Conservation (phyloP, 2,329 filamentous ascomycete genomes). For the Colletotrichum sp. region DNA sequence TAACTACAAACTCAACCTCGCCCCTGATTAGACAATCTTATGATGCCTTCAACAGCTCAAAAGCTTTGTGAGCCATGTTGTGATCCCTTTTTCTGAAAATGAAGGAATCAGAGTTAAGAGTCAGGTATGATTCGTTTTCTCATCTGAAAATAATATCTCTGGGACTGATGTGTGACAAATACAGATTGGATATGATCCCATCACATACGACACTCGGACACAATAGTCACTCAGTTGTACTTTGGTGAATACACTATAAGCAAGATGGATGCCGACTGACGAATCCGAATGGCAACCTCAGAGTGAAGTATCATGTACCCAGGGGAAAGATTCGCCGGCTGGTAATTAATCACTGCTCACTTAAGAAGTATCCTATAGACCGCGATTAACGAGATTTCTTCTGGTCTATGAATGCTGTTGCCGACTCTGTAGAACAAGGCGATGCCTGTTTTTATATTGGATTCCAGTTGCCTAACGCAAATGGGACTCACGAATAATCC, state of each 20-base stretch:
- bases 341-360: not conserved
- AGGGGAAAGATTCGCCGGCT: not conserved
- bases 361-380: accelerated
- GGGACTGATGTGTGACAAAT: too few relatives aligned
- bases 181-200: too few relatives aligned
- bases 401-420: not conserved
- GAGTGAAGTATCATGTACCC: not conserved
- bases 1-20: too few relatives aligned
- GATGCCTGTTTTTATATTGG: not conserved
- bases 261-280: accelerated
- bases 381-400: not conserved
- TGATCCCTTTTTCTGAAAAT: too few relatives aligned
- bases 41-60: too few relatives aligned
- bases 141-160: too few relatives aligned
- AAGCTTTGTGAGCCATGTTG: too few relatives aligned
- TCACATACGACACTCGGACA: too few relatives aligned
- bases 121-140: too few relatives aligned
- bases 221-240: not conserved
- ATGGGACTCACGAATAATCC: accelerated
- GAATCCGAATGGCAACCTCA: not conserved
- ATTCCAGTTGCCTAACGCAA: not conserved
- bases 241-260: accelerated
- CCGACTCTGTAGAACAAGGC: not conserved
- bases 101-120: too few relatives aligned
- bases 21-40: too few relatives aligned